These are phyloP conservation scores for Musa balbisiana DNA, from an alignment of 202 grass and related monocot genomes.

Conservation along the genomic window DNA sequence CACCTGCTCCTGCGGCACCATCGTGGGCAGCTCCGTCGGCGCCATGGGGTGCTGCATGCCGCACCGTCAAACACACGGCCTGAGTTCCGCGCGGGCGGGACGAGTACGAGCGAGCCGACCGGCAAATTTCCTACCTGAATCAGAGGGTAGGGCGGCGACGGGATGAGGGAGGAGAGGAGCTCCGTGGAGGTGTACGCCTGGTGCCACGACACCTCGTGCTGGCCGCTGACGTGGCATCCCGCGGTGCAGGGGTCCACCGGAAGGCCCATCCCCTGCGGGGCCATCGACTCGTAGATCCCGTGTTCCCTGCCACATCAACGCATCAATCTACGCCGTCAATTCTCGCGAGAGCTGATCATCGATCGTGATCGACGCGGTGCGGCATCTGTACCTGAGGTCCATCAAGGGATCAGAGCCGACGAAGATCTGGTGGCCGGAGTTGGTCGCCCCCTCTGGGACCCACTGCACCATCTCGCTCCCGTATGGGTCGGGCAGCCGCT, in stretches of 20 bases:
- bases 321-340: too few species aligned
- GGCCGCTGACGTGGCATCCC: constrained; percentile 25
- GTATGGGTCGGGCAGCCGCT: constrained; percentile 24
- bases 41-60: constrained; percentile 25
- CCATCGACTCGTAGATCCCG: constrained; percentile 24
- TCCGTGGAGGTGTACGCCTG: constrained; percentile 40
- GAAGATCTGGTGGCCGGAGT: constrained; percentile 33
- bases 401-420: constrained; percentile 27
- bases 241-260: constrained; percentile 15
- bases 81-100: too few species aligned
- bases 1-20: constrained; percentile 24
- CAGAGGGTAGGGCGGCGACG: constrained; percentile 32
- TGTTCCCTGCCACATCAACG: constrained; percentile 13
- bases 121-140: constrained; percentile 18
- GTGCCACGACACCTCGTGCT: constrained; percentile 32
- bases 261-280: constrained; percentile 14
- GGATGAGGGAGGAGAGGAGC: constrained; percentile 38
- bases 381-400: constrained; percentile 29
- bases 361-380: too few species aligned
- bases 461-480: constrained; percentile 35
- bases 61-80: too few species aligned
- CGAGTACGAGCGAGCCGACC: too few species aligned
- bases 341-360: too few species aligned
- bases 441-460: constrained; percentile 21
- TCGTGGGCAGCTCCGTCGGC: neutral